phyloP scores from a whole-genome alignment of 1,284 basidiomycete genomes.

The Tylopilus sp. region DNA sequence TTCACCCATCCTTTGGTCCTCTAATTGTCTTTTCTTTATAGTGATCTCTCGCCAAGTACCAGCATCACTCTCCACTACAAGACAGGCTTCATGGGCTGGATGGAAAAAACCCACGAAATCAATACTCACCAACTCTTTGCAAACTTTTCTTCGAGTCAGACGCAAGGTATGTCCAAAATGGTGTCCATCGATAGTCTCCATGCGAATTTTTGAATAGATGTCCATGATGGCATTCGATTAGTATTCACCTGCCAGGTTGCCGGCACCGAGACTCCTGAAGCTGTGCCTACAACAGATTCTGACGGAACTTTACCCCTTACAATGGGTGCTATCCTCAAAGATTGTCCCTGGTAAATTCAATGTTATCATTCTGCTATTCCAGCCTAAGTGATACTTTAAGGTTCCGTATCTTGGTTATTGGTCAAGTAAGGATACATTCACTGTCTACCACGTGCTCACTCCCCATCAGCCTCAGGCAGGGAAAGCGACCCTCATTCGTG shows the following conservation, averaged over 20 bases:
- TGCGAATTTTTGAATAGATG: neutral
- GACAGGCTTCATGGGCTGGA: neutral
- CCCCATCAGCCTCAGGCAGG: neutral
- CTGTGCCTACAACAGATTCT: neutral
- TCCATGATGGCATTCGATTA: neutral
- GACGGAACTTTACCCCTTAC: neutral
- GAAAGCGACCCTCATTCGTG: conserved; percentile 2
- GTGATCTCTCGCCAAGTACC: neutral
- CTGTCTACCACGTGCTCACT: neutral
- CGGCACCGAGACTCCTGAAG: too few species aligned
- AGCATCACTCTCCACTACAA: neutral
- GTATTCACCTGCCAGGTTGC: neutral
- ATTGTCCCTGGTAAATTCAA: neutral
- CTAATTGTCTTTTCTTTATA: too few species aligned
- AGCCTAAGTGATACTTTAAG: neutral
- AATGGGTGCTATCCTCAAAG: neutral
- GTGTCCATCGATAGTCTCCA: neutral
- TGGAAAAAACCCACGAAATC: neutral
- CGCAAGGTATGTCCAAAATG: neutral
- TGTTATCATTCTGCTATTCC: neutral
- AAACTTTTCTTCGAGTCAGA: neutral
- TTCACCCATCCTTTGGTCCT: neutral
- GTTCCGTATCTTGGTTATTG: conserved; percentile 8
- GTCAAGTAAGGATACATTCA: neutral
- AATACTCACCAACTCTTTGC: neutral